Conservation (phyloP, 2,329 filamentous ascomycete species). For the Orbilia oligospora region DNA sequence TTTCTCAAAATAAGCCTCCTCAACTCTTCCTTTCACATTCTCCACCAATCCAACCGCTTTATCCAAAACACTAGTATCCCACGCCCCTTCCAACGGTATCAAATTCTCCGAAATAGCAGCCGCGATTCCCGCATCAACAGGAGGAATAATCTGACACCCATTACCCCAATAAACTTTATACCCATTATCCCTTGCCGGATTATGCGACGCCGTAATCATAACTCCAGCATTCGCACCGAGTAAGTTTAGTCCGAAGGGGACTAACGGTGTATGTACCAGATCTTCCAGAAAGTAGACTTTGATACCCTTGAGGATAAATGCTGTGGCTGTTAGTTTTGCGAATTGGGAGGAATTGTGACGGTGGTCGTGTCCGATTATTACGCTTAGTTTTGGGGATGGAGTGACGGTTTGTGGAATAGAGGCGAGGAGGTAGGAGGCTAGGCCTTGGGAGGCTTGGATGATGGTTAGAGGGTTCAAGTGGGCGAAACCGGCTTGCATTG, state of each 20-base stretch:
- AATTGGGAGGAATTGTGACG: constrained; percentile 76
- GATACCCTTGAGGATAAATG: constrained; percentile 73
- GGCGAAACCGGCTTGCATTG: constrained; percentile 77
- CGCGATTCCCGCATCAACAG: constrained; percentile 74
- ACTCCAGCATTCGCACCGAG: constrained; percentile 71
- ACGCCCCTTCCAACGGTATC: constrained; percentile 69
- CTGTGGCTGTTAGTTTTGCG: constrained; percentile 74
- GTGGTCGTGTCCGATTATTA: constrained; percentile 76
- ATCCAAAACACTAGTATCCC: constrained; percentile 66
- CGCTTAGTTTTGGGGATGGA: constrained; percentile 67
- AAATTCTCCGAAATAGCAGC: constrained; percentile 72
- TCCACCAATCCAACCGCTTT: constrained; percentile 67
- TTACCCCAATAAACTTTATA: constrained; percentile 79
- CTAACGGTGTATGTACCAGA: constrained; percentile 74
- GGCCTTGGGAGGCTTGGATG: constrained; percentile 76
- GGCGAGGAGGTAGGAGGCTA: constrained; percentile 73
- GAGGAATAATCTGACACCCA: constrained; percentile 77
- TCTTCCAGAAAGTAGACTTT: constrained; percentile 74
- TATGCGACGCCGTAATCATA: constrained; percentile 76
- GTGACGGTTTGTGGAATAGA: constrained; percentile 66
- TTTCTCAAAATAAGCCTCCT: constrained; percentile 67
- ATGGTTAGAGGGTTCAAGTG: constrained; percentile 74
- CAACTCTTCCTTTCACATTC: constrained; percentile 67
- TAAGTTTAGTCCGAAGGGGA: constrained; percentile 74
- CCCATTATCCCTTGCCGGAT: constrained; percentile 76